phyloP scores from a whole-genome alignment of 1,284 basidiomycete species.

The Ustilago tritici region DNA sequence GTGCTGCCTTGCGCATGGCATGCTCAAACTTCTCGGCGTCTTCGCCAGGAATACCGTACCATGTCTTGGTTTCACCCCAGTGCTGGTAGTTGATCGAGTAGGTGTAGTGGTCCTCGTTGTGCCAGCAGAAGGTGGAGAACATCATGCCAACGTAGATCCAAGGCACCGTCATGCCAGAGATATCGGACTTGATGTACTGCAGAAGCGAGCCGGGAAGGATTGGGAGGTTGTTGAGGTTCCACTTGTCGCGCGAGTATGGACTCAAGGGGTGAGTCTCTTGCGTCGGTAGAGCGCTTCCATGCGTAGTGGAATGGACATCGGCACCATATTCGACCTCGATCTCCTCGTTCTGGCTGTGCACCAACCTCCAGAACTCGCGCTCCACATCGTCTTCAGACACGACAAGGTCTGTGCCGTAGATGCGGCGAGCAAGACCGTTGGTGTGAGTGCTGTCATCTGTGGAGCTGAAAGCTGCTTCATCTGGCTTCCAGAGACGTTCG shows the following conservation, averaged over 20 bases:
- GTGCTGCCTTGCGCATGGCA: conserved; percentile 93
- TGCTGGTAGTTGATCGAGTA: conserved; percentile 82
- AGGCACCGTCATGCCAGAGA: conserved; percentile 99
- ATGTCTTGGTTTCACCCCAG: conserved; percentile 99
- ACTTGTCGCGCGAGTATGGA: conserved; percentile 87
- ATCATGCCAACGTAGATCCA: conserved; percentile 99
- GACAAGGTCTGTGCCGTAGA: conserved; percentile 71
- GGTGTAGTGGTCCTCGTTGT: conserved; percentile 99
- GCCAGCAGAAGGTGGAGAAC: conserved; percentile 99
- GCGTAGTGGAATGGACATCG: conserved; percentile 96
- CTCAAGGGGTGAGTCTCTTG: conserved; percentile 90
- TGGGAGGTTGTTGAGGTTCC: conserved; percentile 98
- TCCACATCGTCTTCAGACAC: conserved; percentile 92
- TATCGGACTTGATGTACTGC: conserved; percentile 94
- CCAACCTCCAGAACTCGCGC: conserved; percentile 95
- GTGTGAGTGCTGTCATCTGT: conserved; percentile 9
- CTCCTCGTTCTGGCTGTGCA: conserved; percentile 87
- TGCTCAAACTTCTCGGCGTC: conserved; percentile 96
- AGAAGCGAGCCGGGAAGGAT: conserved; percentile 87
- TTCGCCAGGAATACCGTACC: conserved; percentile 96
- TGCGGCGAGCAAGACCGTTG: conserved; percentile 50
- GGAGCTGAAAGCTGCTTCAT: conserved; percentile 1
- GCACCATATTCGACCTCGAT: conserved; percentile 99
- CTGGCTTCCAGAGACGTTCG: conserved; percentile 46
- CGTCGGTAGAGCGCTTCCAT: conserved; percentile 96